phyloP scores from a whole-genome alignment of 352 stramenopile genomes.

The Blastocystis sp. region DNA sequence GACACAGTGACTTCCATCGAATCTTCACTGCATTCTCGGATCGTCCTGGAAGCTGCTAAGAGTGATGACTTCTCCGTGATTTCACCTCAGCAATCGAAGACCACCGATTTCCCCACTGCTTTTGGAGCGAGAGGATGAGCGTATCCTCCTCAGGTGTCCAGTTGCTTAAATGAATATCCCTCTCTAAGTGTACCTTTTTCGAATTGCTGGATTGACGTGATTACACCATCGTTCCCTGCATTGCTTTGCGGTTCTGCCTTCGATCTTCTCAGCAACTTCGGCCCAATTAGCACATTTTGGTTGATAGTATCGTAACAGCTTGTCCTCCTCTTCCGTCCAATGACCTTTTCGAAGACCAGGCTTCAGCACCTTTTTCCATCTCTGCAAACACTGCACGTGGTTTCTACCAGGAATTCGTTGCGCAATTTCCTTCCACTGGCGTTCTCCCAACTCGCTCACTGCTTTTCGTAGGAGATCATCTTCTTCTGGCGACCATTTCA shows the following conservation, averaged over 20 bases:
- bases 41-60: conserved; percentile 70
- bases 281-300: conserved; percentile 80
- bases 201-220: conserved; percentile 76
- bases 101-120: conserved; percentile 77
- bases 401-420: conserved; percentile 76
- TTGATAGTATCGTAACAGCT: conserved; percentile 73
- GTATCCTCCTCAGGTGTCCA: conserved; percentile 80
- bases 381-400: conserved; percentile 81
- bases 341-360: conserved; percentile 79
- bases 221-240: conserved; percentile 82
- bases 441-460: conserved; percentile 77
- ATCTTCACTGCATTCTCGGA: conserved; percentile 84
- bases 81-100: conserved; percentile 76
- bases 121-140: conserved; percentile 76
- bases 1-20: conserved; percentile 80
- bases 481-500: conserved; percentile 76
- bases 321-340: conserved; percentile 80
- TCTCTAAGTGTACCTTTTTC: conserved; percentile 74
- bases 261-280: conserved; percentile 76
- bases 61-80: neutral
- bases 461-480: conserved; percentile 76
- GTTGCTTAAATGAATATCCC: conserved; percentile 70
- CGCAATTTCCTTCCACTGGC: conserved; percentile 84
- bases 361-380: conserved; percentile 80
- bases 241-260: conserved; percentile 77